phyloP scores from a whole-genome alignment of 78 protist species.

The Dictyostelium capitatum region DNA sequence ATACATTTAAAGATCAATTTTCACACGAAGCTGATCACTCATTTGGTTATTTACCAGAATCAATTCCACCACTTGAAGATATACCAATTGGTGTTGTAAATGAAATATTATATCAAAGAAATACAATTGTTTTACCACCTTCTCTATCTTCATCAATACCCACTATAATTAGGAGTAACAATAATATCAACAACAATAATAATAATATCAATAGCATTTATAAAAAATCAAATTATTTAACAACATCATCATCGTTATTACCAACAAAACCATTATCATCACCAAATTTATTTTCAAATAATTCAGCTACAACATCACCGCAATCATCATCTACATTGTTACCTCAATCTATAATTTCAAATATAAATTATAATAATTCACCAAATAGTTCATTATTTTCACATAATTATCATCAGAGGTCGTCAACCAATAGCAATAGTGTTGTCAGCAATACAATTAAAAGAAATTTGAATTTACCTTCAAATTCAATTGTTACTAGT shows the following conservation, averaged over 20 bases:
- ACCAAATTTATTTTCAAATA: not conserved
- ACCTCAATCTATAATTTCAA: not conserved
- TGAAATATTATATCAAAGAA: conserved; percentile 29
- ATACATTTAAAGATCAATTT: conserved; percentile 57
- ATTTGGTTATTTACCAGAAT: conserved; percentile 29
- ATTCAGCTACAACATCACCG: not conserved
- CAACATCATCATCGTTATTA: not conserved
- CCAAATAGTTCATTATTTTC: not conserved
- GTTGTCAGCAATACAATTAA: not conserved
- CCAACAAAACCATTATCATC: conserved; percentile 1
- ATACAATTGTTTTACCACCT: no score
- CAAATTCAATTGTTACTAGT: not conserved
- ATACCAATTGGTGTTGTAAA: conserved; percentile 49
- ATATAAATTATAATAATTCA: not conserved
- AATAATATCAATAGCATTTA: not conserved
- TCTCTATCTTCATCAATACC: no score
- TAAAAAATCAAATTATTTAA: not conserved
- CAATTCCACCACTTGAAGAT: conserved; percentile 73
- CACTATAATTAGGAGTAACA: no score
- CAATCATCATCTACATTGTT: not conserved
- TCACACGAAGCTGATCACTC: conserved; percentile 34
- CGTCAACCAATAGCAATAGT: not conserved
- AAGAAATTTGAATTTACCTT: not conserved
- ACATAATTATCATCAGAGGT: not conserved
- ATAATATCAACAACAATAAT: not conserved